phyloP scores from a whole-genome alignment of 768 basidiomycete species.

The Lactifluus subvellereus region DNA sequence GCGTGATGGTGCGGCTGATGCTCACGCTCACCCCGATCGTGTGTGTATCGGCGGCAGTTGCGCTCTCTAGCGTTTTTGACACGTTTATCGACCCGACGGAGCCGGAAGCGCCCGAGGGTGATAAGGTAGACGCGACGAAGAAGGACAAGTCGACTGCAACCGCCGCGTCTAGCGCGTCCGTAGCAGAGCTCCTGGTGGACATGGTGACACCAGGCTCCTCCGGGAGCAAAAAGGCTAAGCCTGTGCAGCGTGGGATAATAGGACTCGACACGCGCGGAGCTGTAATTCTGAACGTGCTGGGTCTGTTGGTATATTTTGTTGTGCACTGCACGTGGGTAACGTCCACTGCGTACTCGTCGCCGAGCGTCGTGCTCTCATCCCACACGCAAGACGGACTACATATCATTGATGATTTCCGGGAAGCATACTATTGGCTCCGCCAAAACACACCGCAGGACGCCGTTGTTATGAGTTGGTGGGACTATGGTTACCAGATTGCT shows the following conservation, averaged over 20 bases:
- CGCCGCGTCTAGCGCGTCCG: slow-evolving; percentile 23
- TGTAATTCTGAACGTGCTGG: slow-evolving; percentile 67
- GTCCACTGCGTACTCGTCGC: slow-evolving; percentile 90
- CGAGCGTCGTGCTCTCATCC: slow-evolving; percentile 91
- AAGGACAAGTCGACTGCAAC: slow-evolving; percentile 44
- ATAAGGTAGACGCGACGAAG: slow-evolving; percentile 38
- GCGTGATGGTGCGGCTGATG: slow-evolving; percentile 99
- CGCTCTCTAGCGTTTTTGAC: slow-evolving; percentile 81
- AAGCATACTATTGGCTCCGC: slow-evolving; percentile 98
- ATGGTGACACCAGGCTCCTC: slow-evolving; percentile 15
- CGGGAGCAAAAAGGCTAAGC: slow-evolving; percentile 31
- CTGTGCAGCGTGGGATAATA: slow-evolving; percentile 58
- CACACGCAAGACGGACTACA: slow-evolving; percentile 77
- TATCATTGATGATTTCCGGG: slow-evolving; percentile 98
- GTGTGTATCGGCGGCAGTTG: slow-evolving; percentile 88
- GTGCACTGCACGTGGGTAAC: slow-evolving; percentile 98
- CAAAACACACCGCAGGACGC: slow-evolving; percentile 91
- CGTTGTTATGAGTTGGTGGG: slow-evolving; percentile 99
- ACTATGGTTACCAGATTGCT: slow-evolving; percentile 99
- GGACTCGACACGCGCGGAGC: slow-evolving; percentile 78
- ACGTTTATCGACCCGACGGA: slow-evolving; percentile 83
- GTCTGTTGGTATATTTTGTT: slow-evolving; percentile 85
- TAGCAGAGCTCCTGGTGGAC: slow-evolving; percentile 21
- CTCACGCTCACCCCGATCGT: slow-evolving; percentile 95
- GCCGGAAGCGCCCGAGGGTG: slow-evolving; percentile 44